A percentile compares a stretch with the other conserved stretches of the same genome.
phyloP scores from a whole-genome alignment of 23 red algal species.

The Cyanidioschyzon merolae region DNA sequence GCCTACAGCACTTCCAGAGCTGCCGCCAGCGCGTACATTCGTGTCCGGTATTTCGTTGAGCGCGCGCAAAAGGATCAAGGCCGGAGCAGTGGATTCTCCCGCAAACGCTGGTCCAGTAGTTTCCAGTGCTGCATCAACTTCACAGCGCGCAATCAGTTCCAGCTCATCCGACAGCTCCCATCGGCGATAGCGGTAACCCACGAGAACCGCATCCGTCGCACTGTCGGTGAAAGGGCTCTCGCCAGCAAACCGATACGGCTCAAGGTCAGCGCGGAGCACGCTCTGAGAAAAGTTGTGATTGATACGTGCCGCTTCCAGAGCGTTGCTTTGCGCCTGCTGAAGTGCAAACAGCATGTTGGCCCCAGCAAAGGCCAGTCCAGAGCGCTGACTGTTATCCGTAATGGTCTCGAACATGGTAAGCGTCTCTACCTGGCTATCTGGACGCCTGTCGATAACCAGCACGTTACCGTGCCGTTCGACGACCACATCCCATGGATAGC shows the following conservation, averaged over 20 bases:
- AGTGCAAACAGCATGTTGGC: slow-evolving; percentile 6
- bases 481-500: slow-evolving; percentile 83
- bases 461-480: slow-evolving; percentile 77
- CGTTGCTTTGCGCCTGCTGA: slow-evolving; percentile 55
- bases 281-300: slow-evolving; percentile 93
- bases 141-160: slow-evolving; percentile 67
- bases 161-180: slow-evolving; percentile 55
- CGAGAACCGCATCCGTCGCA: slow-evolving; percentile 29
- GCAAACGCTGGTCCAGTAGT: neutral
- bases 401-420: slow-evolving; percentile 70
- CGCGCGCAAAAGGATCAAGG: slow-evolving; percentile 45
- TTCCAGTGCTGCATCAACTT: slow-evolving; percentile 58
- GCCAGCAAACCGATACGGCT: slow-evolving; percentile 29
- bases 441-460: slow-evolving; percentile 86
- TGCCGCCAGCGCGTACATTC: slow-evolving; percentile 22
- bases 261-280: slow-evolving; percentile 38
- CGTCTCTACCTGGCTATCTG: slow-evolving; percentile 63
- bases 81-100: slow-evolving; percentile 12
- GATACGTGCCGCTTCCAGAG: slow-evolving; percentile 65
- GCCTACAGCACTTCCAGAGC: neutral
- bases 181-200: slow-evolving; percentile 86
- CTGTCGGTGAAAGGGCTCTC: slow-evolving; percentile 45
- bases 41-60: slow-evolving; percentile 81
- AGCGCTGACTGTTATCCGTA: slow-evolving; percentile 29
- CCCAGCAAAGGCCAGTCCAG: neutral